These are phyloP conservation scores for Colletotrichum australisinense DNA, from an alignment of 2,329 filamentous ascomycete genomes.

Conservation along the genomic window DNA sequence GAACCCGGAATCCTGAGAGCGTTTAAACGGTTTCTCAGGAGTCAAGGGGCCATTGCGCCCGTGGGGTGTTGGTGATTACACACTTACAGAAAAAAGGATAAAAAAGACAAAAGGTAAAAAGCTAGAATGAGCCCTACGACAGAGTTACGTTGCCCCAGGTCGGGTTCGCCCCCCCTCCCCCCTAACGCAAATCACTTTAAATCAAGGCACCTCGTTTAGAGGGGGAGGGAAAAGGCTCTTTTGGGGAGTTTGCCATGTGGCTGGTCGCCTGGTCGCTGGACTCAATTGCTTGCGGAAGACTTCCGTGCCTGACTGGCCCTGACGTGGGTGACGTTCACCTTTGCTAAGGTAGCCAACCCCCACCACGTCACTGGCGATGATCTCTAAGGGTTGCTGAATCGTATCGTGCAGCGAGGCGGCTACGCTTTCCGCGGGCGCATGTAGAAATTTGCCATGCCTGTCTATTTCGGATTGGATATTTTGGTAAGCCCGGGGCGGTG, in stretches of 20 bases:
- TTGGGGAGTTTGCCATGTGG: background rate
- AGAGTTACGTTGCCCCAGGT: background rate
- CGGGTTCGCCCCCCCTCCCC: no score
- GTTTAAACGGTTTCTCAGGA: slow-evolving; percentile 16
- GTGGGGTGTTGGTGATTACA: background rate
- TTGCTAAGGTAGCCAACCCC: background rate
- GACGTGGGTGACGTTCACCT: background rate
- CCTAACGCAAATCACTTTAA: background rate
- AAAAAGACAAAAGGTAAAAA: background rate
- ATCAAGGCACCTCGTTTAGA: background rate
- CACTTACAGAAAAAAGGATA: background rate
- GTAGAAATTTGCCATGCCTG: background rate
- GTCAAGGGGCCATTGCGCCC: background rate
- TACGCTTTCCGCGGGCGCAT: background rate
- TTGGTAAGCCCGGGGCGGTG: background rate
- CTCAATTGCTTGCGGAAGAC: slow-evolving; percentile 6
- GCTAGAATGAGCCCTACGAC: background rate
- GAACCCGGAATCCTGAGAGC: slow-evolving; percentile 20
- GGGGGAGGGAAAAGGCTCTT: no score
- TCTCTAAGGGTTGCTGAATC: background rate
- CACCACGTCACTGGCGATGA: slow-evolving; percentile 26
- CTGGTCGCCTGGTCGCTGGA: no score
- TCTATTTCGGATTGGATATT: background rate
- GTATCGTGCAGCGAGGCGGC: background rate
- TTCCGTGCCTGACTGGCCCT: background rate